A percentile compares a stretch with the other conserved stretches of the same genome.
Evolutionary conservation across 176 grass and related monocot genomes (phyloP).

Genomic region (Urochloa ruziziensis): DNA sequence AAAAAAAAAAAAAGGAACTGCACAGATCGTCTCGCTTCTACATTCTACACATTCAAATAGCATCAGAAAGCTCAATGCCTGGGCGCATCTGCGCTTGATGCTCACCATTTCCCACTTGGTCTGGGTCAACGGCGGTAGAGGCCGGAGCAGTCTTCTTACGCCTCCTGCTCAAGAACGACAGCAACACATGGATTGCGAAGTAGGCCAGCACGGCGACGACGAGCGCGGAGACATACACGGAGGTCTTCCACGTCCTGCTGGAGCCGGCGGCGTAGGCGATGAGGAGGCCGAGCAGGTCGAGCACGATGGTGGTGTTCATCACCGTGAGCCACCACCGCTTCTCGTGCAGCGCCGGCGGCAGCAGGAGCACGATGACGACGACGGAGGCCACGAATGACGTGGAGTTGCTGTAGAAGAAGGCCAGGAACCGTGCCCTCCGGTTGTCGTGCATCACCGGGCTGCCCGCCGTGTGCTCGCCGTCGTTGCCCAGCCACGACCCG

Average conservation of each 20-base stretch:
- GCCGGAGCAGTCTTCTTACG: neutral
- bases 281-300: neutral
- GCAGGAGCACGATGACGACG: neutral
- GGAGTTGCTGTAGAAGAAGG: neutral
- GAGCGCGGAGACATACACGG: neutral
- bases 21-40: neutral
- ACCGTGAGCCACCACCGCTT: neutral
- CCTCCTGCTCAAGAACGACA: neutral
- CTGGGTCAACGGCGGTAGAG: too few species aligned
- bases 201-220: neutral
- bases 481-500: neutral
- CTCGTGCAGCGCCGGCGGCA: neutral
- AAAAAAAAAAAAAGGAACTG: neutral
- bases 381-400: neutral
- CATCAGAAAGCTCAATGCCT: neutral
- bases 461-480: too few species aligned
- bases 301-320: neutral
- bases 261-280: neutral
- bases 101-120: too few species aligned
- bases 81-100: neutral
- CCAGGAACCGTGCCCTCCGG: neutral
- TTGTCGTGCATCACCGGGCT: neutral
- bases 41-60: neutral
- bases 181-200: neutral
- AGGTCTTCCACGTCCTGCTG: neutral